These are phyloP conservation scores for Volvox africanus DNA, from an alignment of 139 green algal species.

Conservation along the genomic window DNA sequence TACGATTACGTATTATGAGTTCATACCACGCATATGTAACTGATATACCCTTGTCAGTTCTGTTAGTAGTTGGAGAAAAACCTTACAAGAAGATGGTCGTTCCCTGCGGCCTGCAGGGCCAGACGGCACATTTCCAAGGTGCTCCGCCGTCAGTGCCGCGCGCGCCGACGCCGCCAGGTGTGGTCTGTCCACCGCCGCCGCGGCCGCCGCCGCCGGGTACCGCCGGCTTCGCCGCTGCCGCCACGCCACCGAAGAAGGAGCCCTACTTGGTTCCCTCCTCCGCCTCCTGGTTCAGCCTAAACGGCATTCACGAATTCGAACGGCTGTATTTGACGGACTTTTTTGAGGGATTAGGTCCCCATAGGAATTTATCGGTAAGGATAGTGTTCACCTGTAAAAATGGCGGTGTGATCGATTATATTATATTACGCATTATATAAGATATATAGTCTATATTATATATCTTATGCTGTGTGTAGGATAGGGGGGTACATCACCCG, in stretches of 20 bases:
- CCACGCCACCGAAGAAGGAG: slow-evolving; percentile 8
- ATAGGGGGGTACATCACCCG: too few species aligned
- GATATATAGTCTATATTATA: too few species aligned
- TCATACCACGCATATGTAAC: too few species aligned
- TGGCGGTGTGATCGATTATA: too few species aligned
- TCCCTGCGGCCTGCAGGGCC: slow-evolving; percentile 19
- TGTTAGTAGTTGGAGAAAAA: too few species aligned
- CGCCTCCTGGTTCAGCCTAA: slow-evolving; percentile 71
- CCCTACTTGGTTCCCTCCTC: slow-evolving; percentile 60
- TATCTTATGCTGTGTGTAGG: too few species aligned
- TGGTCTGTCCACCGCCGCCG: neutral
- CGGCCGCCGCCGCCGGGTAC: slow-evolving; percentile 16
- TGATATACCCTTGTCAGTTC: too few species aligned
- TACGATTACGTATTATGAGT: too few species aligned
- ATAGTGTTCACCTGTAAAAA: too few species aligned
- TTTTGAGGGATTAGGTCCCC: slow-evolving; percentile 59
- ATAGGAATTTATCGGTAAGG: slow-evolving; percentile 52
- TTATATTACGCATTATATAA: too few species aligned
- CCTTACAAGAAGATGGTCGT: too few species aligned
- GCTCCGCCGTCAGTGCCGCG: slow-evolving; percentile 10
- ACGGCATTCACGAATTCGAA: slow-evolving; percentile 70
- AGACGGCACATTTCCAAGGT: slow-evolving; percentile 4
- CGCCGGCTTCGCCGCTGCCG: neutral
- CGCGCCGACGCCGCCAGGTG: slow-evolving; percentile 8
- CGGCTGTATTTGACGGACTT: slow-evolving; percentile 65